Base-by-base conservation (phyloP, 2,329 filamentous ascomycete species). In the Pseudogymnoascus sp. region DNA sequence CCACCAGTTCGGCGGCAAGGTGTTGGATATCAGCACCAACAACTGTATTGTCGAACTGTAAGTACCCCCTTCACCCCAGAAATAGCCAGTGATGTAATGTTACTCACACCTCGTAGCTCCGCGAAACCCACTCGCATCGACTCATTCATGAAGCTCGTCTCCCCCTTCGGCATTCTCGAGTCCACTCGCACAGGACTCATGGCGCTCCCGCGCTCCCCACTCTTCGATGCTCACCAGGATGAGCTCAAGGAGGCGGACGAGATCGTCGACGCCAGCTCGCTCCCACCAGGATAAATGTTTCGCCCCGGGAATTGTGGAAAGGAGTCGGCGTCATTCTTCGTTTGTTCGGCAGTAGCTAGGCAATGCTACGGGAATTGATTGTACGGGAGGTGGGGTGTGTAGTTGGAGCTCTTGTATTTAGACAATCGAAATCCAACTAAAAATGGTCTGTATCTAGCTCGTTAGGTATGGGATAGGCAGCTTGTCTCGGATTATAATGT, bases 11-110 rank as follows among this genome's bases (percentile, higher is more conserved):
- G 93, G 93, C 63, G 95, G 95, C 68, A 99, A 99, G 80, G 90
- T 99, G 26, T 78, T 99, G 71, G 95, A 99, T 77, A 98, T 99
- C 71, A 96, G 92, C 81, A 97, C 91, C 61, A 97, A 91, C 78
- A 98, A 96, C 79, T 98, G 95, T 78, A 98, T 98, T 76, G 93
- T 99, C 65, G 95, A 99, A 78, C 78, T 99, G 90, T 93, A 84
- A 84, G 89, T 84, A 28, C 40, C 37, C 63, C 40, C 60, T 62
- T 50, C 46, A 59, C 60, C 40, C 37, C 12, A 61, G 2, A 35
- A 60, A 56, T 1, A 1, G 28, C 35, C 14, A 1, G 28, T 28
- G 16, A 35, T 28, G 22, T 33, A 60, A 38, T 35, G 8, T 38
- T 66, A 62, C 71, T 75, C 40, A 76, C 67, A 62, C 61, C 22